Evolutionary conservation across 352 stramenopile species (phyloP), one percentile per base, ranked within the genome.

Genomic region (Pythium plurisporium): DNA sequence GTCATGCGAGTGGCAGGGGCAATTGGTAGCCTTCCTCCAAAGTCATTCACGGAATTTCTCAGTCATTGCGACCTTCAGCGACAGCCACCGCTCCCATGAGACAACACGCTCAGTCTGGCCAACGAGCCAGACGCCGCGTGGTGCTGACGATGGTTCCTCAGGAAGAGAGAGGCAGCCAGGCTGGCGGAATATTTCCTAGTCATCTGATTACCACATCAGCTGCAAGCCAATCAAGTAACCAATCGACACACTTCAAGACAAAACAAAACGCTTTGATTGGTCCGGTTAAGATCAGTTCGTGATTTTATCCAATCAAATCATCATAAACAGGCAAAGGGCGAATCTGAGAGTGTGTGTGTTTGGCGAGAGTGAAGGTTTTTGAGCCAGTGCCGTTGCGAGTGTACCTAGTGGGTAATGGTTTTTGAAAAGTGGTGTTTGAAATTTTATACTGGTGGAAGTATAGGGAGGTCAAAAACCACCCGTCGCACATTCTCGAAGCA

Each of bases 401-500:
- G 49, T 46, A 36, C 37, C 49, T 33, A 26, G 4, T 2, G 2
- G 5, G 0, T 17, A 47, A 37, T 41, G 41, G 40, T 59, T 44
- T 49, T 50, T 59, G 25, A 23, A 27, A 15, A 7, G 49, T 51
- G 40, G 42, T 46, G 22, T 41, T 49, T 26, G 15, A 31, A 47
- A 11, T n/a, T 22, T 31, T 8, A 33, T 23, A 14, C 41, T 47
- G 23, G 14, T 47, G 22, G 20, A 15, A 22, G n/a, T 49, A 26
- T 58, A 58, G 48, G 26, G 0, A 17, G 5, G 0, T 9, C 19
- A 5, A 55, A 54, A 43, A 55, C 44, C 46, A 45, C 34, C 37
- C 2, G 29, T 49, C 20, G 55, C 17, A 56, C 40, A 62, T 62
- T 62, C 55, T 62, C 36, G 55, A 62, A 62, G 29, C 46, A 25